Evolutionary conservation across 176 grass and related monocot species (phyloP).

Genomic region (Rhynchospora tenuis): DNA sequence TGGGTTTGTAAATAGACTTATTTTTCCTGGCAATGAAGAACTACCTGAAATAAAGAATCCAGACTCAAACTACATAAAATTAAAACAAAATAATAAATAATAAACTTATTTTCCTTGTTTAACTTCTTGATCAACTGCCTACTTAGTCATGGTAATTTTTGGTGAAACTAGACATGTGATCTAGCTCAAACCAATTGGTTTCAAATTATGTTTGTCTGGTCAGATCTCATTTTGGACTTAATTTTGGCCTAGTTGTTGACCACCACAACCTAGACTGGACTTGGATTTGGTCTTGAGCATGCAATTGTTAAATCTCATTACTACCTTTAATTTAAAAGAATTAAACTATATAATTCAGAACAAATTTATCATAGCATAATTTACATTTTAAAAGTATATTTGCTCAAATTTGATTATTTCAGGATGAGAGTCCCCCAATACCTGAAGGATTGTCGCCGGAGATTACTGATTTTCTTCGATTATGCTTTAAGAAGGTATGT

Average conservation of each 20-base stretch:
- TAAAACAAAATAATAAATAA: not conserved
- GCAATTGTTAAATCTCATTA: not conserved
- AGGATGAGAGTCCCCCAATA: constrained; percentile 97
- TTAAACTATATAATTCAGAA: not conserved
- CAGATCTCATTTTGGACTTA: not conserved
- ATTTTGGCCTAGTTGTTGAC: not conserved
- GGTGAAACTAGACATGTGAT: not conserved
- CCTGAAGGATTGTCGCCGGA: constrained; percentile 89
- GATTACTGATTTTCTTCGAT: constrained; percentile 95
- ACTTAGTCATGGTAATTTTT: not conserved
- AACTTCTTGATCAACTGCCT: not conserved
- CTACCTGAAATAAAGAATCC: not conserved
- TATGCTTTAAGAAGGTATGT: constrained; percentile 90
- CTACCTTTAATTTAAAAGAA: not conserved
- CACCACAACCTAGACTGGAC: not conserved
- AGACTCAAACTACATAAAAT: not conserved
- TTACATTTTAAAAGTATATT: not conserved
- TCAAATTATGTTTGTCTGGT: not conserved
- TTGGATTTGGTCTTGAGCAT: not conserved
- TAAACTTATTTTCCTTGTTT: not conserved
- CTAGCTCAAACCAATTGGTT: not conserved
- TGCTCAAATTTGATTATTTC: constrained; percentile 15
- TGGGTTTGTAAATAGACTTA: not conserved
- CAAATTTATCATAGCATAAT: not conserved
- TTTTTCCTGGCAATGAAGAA: not conserved